Conservation (phyloP, 495 filamentous ascomycete species). For the Neurospora sp. region DNA sequence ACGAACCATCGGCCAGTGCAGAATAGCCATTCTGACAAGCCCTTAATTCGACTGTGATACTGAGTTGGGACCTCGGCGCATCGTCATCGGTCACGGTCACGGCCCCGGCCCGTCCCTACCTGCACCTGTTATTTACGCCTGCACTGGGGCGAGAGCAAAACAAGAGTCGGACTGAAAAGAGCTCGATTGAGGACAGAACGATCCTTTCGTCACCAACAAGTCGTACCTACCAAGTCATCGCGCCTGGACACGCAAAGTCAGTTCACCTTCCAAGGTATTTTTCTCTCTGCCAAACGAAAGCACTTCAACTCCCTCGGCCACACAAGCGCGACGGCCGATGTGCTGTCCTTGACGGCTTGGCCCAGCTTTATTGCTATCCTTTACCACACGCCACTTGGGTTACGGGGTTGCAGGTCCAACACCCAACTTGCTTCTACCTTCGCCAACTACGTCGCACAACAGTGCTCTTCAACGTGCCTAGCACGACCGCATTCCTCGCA, state of each 20-base stretch:
- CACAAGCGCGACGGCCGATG: not conserved
- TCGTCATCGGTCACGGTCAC: not conserved
- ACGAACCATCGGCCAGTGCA: not conserved
- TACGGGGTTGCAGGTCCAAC: not conserved
- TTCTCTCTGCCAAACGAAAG: not conserved
- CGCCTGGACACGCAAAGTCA: not conserved
- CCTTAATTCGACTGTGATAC: not conserved
- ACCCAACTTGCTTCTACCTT: not conserved
- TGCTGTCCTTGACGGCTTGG: not conserved
- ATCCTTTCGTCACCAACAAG: not conserved
- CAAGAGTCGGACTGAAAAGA: not conserved
- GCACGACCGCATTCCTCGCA: not conserved
- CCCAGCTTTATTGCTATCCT: not conserved
- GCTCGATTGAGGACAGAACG: not conserved
- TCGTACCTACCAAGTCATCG: not conserved
- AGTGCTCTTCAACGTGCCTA: not conserved
- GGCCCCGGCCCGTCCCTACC: not conserved
- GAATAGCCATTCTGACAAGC: not conserved
- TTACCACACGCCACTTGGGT: not conserved
- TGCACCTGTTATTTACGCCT: not conserved
- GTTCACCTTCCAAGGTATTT: not conserved
- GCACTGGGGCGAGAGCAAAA: not conserved
- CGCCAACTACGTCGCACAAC: not conserved
- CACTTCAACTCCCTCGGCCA: not conserved
- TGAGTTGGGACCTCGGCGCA: not conserved